Conservation (phyloP, 208 protist species). For the Angomonas deanei region DNA sequence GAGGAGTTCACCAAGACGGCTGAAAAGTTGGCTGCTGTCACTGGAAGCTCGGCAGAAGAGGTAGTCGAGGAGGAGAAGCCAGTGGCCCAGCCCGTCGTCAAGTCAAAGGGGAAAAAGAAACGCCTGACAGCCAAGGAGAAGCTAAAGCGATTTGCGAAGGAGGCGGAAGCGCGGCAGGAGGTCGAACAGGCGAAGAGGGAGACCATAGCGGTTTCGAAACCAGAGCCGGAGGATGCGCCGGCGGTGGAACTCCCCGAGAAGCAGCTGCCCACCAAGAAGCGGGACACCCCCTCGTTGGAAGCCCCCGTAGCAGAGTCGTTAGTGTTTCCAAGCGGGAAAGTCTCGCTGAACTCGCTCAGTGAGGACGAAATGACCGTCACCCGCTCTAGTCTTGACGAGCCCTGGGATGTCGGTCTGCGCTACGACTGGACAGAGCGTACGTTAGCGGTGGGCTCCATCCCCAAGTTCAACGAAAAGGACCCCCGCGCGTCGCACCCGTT, state of each 20-base stretch:
- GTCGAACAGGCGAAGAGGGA: conserved; percentile 4
- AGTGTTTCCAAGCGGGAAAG: conserved; percentile 34
- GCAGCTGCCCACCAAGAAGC: conserved; percentile 23
- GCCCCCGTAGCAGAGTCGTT: conserved; percentile 25
- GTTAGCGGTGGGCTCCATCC: conserved; percentile 49
- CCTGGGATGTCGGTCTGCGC: conserved; percentile 64
- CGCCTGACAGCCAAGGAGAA: conserved; percentile 2
- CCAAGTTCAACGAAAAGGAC: conserved; percentile 31
- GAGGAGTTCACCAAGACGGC: neutral
- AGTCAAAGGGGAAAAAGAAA: neutral
- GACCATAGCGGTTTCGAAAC: neutral
- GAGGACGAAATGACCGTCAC: conserved; percentile 55
- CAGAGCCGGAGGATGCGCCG: neutral
- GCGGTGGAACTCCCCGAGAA: neutral
- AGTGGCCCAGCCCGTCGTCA: neutral
- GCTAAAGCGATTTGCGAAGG: neutral
- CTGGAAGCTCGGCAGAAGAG: conserved; percentile 5
- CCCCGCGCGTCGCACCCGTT: conserved; percentile 44
- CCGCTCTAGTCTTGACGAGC: conserved; percentile 39
- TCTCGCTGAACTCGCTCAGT: conserved; percentile 59
- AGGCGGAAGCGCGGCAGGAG: neutral
- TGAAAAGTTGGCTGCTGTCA: conserved; percentile 10
- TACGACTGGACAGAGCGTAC: conserved; percentile 72
- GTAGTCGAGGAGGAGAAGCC: conserved; percentile 4
- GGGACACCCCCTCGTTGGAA: conserved; percentile 7